A percentile compares a stretch with the other conserved stretches of the same genome.
Evolutionary conservation across 1,284 basidiomycete genomes (phyloP).

Genomic region (Tremellales sp.): DNA sequence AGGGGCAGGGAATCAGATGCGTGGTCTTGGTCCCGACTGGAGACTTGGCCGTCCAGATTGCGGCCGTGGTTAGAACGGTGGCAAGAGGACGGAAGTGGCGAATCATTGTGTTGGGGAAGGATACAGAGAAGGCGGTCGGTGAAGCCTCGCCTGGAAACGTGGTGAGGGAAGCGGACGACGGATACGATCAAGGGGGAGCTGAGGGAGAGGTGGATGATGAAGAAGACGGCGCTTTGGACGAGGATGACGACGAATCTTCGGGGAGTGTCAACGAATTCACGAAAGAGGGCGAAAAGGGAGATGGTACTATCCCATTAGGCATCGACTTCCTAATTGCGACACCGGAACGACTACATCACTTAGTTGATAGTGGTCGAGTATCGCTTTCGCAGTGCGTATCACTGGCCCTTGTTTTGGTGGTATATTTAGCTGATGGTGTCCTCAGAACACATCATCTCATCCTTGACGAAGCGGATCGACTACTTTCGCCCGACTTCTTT

Average conservation of each 20-base stretch:
- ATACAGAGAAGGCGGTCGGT: constrained; percentile 53
- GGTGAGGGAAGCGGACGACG: constrained; percentile 9
- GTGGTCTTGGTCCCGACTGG: constrained; percentile 87
- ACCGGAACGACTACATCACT: constrained; percentile 49
- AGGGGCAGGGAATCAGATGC: constrained; percentile 64
- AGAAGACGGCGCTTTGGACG: constrained; percentile 10
- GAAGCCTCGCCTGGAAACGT: constrained; percentile 33
- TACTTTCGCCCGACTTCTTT: constrained; percentile 85
- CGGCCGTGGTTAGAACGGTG: constrained; percentile 64
- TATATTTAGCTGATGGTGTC: constrained; percentile 4
- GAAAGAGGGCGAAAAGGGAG: constrained; percentile 1
- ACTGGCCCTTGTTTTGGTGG: background rate
- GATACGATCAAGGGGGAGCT: constrained; percentile 4
- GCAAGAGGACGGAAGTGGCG: constrained; percentile 80
- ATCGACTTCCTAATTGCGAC: constrained; percentile 49
- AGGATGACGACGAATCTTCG: constrained; percentile 19
- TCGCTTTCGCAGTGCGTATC: constrained; percentile 67
- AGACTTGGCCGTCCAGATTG: constrained; percentile 94
- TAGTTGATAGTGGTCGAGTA: constrained; percentile 64
- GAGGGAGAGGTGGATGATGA: constrained; percentile 12
- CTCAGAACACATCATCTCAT: constrained; percentile 73
- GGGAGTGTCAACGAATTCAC: constrained; percentile 22
- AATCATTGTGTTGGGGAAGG: constrained; percentile 76
- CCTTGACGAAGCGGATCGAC: constrained; percentile 85
- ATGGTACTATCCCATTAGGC: constrained; percentile 19